Conservation (phyloP, 225 moss, liverwort and hornwort genomes). For the Bryum argenteum region DNA sequence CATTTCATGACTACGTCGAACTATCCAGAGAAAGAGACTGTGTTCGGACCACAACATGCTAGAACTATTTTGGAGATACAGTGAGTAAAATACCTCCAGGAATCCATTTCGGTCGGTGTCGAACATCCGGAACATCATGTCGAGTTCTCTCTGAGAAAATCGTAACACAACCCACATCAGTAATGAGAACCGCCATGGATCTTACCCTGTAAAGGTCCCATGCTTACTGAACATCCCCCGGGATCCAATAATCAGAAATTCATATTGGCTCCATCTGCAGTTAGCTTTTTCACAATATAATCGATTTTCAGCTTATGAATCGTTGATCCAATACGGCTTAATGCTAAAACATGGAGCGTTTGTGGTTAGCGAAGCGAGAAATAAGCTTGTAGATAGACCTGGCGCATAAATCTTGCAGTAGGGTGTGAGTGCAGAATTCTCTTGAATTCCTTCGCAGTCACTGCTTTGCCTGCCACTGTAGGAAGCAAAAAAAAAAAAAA, state of each 20-base stretch:
- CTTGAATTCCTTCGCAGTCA: slow-evolving; percentile 66
- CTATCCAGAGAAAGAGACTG: slow-evolving; percentile 8
- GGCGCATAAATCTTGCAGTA: slow-evolving; percentile 72
- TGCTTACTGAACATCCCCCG: too few relatives aligned
- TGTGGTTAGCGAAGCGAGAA: neutral
- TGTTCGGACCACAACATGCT: neutral
- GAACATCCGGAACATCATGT: slow-evolving; percentile 80
- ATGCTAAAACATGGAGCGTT: slow-evolving; percentile 1
- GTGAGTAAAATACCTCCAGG: slow-evolving; percentile 45
- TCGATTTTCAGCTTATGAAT: neutral
- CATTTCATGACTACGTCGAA: slow-evolving; percentile 8
- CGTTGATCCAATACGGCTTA: neutral
- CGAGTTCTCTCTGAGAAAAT: slow-evolving; percentile 66
- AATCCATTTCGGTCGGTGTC: slow-evolving; percentile 65
- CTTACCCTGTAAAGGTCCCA: too few relatives aligned
- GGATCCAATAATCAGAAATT: neutral
- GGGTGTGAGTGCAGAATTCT: slow-evolving; percentile 66
- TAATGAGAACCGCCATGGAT: neutral
- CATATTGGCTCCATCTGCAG: neutral
- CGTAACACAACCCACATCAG: slow-evolving; percentile 18
- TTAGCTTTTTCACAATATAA: neutral
- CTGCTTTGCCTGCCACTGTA: slow-evolving; percentile 54
- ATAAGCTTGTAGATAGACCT: too few relatives aligned
- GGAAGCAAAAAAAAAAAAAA: slow-evolving; percentile 12
- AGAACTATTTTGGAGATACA: neutral